Percentiles rank a stretch among this genome's conserved stretches.
Evolutionary conservation across 1,284 basidiomycete genomes (phyloP).

Genomic region (Leccinum solheimii): DNA sequence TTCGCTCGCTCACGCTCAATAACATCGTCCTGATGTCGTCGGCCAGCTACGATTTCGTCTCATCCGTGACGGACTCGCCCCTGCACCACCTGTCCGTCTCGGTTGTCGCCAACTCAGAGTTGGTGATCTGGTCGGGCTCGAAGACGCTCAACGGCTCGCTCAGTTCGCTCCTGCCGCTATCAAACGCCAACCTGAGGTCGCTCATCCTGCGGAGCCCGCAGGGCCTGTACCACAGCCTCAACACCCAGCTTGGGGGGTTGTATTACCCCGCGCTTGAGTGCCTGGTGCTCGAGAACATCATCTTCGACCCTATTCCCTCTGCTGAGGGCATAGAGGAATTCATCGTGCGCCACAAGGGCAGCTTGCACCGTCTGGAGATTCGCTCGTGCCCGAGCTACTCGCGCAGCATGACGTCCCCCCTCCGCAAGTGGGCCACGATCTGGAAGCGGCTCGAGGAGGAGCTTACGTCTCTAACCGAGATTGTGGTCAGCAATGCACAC

Average conservation of each 20-base stretch:
- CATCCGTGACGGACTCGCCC: slow-evolving; percentile 24
- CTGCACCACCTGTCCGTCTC: slow-evolving; percentile 33
- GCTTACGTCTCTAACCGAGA: slow-evolving; percentile 22
- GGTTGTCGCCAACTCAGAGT: slow-evolving; percentile 32
- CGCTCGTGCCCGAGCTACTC: slow-evolving; percentile 17
- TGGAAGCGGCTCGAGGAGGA: slow-evolving; percentile 28
- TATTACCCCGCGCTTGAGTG: slow-evolving; percentile 30
- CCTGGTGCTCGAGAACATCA: slow-evolving; percentile 32
- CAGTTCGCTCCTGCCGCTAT: slow-evolving; percentile 23
- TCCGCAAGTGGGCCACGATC: slow-evolving; percentile 6
- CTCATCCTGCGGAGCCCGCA: slow-evolving; percentile 29
- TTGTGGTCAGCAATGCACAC: slow-evolving; percentile 15
- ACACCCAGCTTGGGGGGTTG: slow-evolving; percentile 19
- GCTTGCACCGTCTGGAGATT: slow-evolving; percentile 25
- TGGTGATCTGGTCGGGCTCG: slow-evolving; percentile 34
- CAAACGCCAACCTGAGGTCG: slow-evolving; percentile 25
- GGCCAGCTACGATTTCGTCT: slow-evolving; percentile 31
- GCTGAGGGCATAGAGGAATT: slow-evolving; percentile 32
- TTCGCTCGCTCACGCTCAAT: slow-evolving; percentile 29
- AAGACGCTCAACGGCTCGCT: slow-evolving; percentile 31
- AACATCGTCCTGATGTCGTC: slow-evolving; percentile 29
- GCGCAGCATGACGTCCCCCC: background rate
- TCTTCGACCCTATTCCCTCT: slow-evolving; percentile 28
- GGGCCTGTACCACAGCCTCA: slow-evolving; percentile 31
- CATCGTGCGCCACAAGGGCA: slow-evolving; percentile 30